Evolutionary conservation across 129 eudicot genomes (phyloP).

Genomic region (Erigeron canadensis): DNA sequence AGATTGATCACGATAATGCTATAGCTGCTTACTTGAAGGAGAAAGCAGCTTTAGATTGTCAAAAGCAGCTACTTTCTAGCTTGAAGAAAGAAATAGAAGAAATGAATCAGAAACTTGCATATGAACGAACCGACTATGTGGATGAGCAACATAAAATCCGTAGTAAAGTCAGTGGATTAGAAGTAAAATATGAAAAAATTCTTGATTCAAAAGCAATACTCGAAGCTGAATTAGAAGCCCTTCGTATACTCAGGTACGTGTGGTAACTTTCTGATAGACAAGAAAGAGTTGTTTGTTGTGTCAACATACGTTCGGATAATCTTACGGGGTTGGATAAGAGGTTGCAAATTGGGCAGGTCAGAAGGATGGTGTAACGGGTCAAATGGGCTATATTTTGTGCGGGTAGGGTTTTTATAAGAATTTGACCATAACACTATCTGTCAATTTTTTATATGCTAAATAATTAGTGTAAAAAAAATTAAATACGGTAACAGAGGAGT

Average conservation of each 20-base stretch:
- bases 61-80: constrained; percentile 66
- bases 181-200: constrained; percentile 54
- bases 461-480: background rate
- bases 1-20: constrained; percentile 35
- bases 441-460: background rate
- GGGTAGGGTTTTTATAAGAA: background rate
- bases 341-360: background rate
- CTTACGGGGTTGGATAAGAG: background rate
- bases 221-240: constrained; percentile 93
- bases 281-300: too few relatives aligned
- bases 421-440: background rate
- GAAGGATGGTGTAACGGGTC: background rate
- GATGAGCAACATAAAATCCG: constrained; percentile 46
- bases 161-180: constrained; percentile 31
- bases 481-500: too few relatives aligned
- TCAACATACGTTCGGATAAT: too few relatives aligned
- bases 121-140: constrained; percentile 44
- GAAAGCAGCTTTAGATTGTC: constrained; percentile 87
- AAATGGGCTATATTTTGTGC: background rate
- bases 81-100: constrained; percentile 69
- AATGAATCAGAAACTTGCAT: constrained; percentile 50
- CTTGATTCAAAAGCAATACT: constrained; percentile 65
- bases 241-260: constrained; percentile 81
- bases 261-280: background rate
- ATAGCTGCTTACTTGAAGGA: constrained; percentile 52